These are phyloP conservation scores for Phyllosticta citribraziliensis DNA, from an alignment of 2,329 filamentous ascomycete species.

Conservation along the genomic window DNA sequence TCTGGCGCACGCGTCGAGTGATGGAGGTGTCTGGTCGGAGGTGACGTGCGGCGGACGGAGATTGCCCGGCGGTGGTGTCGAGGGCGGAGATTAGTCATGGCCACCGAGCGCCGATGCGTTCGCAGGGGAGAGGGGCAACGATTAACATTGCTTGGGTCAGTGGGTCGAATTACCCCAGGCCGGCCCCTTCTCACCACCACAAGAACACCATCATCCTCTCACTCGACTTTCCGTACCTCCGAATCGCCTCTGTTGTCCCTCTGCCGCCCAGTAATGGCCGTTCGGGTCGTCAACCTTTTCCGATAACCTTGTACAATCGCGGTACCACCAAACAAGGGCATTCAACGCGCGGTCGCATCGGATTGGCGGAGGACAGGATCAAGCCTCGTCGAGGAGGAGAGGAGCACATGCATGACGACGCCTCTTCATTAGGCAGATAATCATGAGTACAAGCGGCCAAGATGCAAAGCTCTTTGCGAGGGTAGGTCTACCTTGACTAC, in stretches of 20 bases:
- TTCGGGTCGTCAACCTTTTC: slow-evolving; percentile 2
- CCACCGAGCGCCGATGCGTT: neutral
- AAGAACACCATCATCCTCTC: slow-evolving; percentile 6
- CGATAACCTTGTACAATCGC: slow-evolving; percentile 6
- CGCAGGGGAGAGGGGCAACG: neutral
- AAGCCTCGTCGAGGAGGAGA: slow-evolving; percentile 6
- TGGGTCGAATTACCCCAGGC: neutral
- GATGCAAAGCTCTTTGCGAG: slow-evolving; percentile 99
- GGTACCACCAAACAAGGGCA: neutral
- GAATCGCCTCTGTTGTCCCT: neutral
- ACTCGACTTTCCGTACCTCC: neutral
- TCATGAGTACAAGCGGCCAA: slow-evolving; percentile 62
- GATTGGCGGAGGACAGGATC: slow-evolving; percentile 10
- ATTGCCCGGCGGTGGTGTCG: neutral
- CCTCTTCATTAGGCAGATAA: slow-evolving; percentile 17
- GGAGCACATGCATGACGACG: slow-evolving; percentile 10
- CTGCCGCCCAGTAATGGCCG: slow-evolving; percentile 7
- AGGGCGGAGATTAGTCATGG: slow-evolving; percentile 3
- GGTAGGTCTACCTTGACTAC: slow-evolving; percentile 48
- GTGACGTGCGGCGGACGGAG: slow-evolving; percentile 3
- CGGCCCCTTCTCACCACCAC: slow-evolving; percentile 7
- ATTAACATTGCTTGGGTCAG: neutral
- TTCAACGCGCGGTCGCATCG: neutral
- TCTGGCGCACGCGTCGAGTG: neutral
- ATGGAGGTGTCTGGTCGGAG: neutral